phyloP scores from a whole-genome alignment of 495 filamentous ascomycete genomes.

The Annulohypoxylon stygium region DNA sequence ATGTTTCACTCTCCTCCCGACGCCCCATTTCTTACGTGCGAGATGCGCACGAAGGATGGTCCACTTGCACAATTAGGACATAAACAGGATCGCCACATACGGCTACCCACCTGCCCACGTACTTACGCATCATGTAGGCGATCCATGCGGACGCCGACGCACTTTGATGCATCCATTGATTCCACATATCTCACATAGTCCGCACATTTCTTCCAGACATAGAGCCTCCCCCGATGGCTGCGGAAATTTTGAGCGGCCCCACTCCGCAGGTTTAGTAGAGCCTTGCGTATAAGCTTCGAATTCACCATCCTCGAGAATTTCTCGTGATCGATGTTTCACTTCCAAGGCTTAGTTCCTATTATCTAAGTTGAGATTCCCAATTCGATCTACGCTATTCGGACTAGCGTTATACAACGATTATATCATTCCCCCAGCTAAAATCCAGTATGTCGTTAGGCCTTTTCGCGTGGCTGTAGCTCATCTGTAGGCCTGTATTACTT shows the following conservation, averaged over 20 bases:
- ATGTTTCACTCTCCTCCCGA: neutral
- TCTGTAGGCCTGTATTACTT: neutral
- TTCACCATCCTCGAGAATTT: neutral
- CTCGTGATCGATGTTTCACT: neutral
- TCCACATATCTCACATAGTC: too few species aligned
- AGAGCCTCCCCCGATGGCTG: neutral
- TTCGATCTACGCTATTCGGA: neutral
- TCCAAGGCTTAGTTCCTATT: neutral
- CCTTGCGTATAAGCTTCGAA: neutral
- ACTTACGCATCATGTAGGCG: neutral
- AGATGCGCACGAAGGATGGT: neutral
- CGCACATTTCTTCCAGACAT: neutral
- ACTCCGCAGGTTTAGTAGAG: neutral
- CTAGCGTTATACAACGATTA: neutral
- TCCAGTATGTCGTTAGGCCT: neutral
- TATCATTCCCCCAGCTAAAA: neutral
- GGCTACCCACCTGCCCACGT: neutral
- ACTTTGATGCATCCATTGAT: neutral
- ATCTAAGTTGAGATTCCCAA: neutral
- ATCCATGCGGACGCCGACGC: neutral
- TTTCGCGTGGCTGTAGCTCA: neutral
- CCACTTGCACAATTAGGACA: slow-evolving; percentile 2
- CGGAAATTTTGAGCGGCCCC: slow-evolving; percentile 6
- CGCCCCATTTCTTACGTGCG: neutral
- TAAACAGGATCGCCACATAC: neutral